Base-by-base conservation (phyloP, 2,329 filamentous ascomycete genomes). In the Geoglossum cookeanum region DNA sequence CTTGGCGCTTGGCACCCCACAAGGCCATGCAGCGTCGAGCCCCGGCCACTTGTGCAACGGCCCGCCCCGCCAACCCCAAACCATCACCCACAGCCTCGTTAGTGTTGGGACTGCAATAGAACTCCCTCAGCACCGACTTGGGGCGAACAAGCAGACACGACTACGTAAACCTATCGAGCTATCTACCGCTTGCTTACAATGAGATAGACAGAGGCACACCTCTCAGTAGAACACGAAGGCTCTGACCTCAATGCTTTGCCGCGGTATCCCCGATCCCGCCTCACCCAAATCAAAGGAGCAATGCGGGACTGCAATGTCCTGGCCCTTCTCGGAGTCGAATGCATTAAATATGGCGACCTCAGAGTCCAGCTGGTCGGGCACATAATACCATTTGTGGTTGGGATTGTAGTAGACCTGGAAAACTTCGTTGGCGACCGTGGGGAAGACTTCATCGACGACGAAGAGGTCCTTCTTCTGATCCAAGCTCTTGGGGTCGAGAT, bases 381-480 rank as follows among this genome's bases (percentile, higher is more conserved):
- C 55, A 54, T 60, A 61, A 42, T 60, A 61, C 59, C 60, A 61
- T 45, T 35, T 44, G 49, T 61, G 60, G 22, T 55, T 45, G 22
- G 52, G 30, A 54, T 56, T 59, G 55, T 59, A 56, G 53, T 57
- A 59, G n/a, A 61, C 47, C 39, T 52, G 44, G 17, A 42, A 29
- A 15, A 42, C 39, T 42, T 42, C 39, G 13, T 42, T 42, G 39
- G 39, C 39, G n/a, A 42, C 39, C 13, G 39, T 42, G 39, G 39
- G 39, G 39, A 42, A 42, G 39, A 42, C 39, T n/a, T 42, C 39
- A 7, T 42, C 39, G 39, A 42, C 39, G 39, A 15, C 39, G 39
- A 42, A 42, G n/a, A 42, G 39, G 39, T 42, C 39, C 8, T 42
- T 42, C 13, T 42, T 42, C 39, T 42, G 39, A 42, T 42, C 39